Evolutionary conservation across 345 rosid species (phyloP).

Genomic region (Odontarrhena argentea): DNA sequence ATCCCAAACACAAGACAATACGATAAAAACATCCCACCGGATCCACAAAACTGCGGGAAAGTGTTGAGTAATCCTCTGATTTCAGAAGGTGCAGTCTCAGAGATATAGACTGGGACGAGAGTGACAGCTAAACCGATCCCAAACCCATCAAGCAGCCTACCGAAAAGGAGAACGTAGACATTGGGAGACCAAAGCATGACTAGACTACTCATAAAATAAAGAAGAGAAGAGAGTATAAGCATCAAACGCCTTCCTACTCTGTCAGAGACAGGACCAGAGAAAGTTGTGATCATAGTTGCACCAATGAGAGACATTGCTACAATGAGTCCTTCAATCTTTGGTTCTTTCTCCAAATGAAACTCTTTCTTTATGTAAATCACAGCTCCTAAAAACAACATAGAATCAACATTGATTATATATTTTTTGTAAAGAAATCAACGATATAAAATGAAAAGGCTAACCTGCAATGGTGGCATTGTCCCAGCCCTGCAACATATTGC

Average conservation of each 20-base stretch:
- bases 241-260: conserved; percentile 78
- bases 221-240: conserved; percentile 69
- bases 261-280: conserved; percentile 81
- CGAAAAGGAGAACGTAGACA: conserved; percentile 68
- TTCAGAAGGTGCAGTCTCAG: conserved; percentile 86
- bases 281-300: conserved; percentile 75
- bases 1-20: conserved; percentile 84
- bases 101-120: conserved; percentile 74
- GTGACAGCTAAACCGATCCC: conserved; percentile 84
- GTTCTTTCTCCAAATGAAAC: conserved; percentile 46
- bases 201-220: conserved; percentile 73
- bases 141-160: conserved; percentile 77
- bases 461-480: conserved; percentile 97
- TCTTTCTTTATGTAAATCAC: conserved; percentile 76
- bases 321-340: conserved; percentile 70
- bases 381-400: conserved; percentile 51
- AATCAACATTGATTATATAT: background rate
- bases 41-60: conserved; percentile 79
- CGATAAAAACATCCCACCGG: conserved; percentile 80
- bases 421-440: background rate
- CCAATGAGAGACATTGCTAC: conserved; percentile 90
- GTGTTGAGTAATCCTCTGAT: conserved; percentile 78
- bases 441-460: conserved; percentile 29
- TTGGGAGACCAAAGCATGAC: conserved; percentile 87
- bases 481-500: conserved; percentile 91